phyloP scores from a whole-genome alignment of 2,329 filamentous ascomycete genomes.

The Alternaria atra region DNA sequence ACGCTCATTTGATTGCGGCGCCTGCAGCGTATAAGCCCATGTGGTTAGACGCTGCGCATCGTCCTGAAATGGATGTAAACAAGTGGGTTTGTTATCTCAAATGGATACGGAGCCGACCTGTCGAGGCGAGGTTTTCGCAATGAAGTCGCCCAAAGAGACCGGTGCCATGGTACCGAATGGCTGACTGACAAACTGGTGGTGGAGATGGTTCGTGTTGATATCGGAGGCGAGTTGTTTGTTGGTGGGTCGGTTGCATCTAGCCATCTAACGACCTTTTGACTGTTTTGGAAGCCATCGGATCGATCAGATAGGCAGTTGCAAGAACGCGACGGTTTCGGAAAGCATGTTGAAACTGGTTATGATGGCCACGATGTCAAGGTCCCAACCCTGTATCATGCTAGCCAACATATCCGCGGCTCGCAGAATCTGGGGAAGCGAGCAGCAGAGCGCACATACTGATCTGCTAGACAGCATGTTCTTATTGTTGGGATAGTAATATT shows the following conservation, averaged over 20 bases:
- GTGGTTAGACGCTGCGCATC: neutral
- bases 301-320: neutral
- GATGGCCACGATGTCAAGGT: slow-evolving; percentile 3
- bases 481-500: slow-evolving; percentile 1
- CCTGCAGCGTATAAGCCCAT: slow-evolving; percentile 8
- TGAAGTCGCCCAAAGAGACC: neutral
- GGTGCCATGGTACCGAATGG: neutral
- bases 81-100: neutral
- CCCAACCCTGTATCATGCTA: neutral
- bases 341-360: slow-evolving; percentile 5
- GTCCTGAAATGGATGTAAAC: slow-evolving; percentile 4
- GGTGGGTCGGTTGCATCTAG: slow-evolving; percentile 1
- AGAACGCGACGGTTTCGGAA: neutral
- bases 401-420: neutral
- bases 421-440: slow-evolving; percentile 12
- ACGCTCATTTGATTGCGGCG: slow-evolving; percentile 5
- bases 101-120: neutral
- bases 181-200: neutral
- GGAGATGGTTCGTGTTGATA: neutral
- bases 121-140: neutral
- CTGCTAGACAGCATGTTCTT: neutral
- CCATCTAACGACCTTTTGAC: neutral
- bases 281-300: neutral
- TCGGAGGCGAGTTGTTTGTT: slow-evolving; percentile 1
- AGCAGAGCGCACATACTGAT: slow-evolving; percentile 1